phyloP scores from a whole-genome alignment of 1,284 basidiomycete genomes.

The Sphaerobolus stellatus region DNA sequence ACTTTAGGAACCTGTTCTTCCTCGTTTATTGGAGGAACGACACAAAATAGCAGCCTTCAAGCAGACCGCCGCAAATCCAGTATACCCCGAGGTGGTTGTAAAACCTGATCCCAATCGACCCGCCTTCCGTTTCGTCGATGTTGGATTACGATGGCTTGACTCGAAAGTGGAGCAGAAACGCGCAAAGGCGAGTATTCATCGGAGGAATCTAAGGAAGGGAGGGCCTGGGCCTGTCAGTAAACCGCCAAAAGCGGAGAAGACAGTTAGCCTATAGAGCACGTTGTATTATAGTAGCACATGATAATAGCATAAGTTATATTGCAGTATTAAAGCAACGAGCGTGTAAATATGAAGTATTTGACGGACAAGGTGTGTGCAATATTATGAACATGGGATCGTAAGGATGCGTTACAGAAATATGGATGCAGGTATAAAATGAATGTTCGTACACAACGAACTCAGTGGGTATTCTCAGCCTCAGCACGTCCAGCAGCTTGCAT shows the following conservation, averaged over 20 bases:
- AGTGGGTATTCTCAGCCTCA: background rate
- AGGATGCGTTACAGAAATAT: too few species aligned
- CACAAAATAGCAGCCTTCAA: conserved; percentile 17
- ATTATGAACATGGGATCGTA: too few species aligned
- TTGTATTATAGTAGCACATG: too few species aligned
- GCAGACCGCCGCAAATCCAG: background rate
- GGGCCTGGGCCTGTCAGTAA: too few species aligned
- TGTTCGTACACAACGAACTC: too few species aligned
- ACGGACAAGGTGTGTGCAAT: too few species aligned
- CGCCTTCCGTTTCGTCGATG: conserved; percentile 8
- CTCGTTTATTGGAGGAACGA: conserved; percentile 40
- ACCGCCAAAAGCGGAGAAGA: too few species aligned
- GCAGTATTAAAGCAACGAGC: too few species aligned
- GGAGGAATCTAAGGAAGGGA: conserved; percentile 4
- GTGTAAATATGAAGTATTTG: too few species aligned
- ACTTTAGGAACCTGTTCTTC: conserved; percentile 59
- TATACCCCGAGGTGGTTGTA: conserved; percentile 2
- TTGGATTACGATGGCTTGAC: conserved; percentile 11
- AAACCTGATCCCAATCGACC: conserved; percentile 8
- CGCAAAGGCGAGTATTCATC: conserved; percentile 6
- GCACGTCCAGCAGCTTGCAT: conserved; percentile 49
- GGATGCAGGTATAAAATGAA: too few species aligned
- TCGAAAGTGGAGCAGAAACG: background rate
- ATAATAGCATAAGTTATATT: too few species aligned
- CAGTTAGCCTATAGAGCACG: too few species aligned